Evolutionary conservation across 139 green algal species (phyloP).

Genomic region (Raphidocelis subcapitata): DNA sequence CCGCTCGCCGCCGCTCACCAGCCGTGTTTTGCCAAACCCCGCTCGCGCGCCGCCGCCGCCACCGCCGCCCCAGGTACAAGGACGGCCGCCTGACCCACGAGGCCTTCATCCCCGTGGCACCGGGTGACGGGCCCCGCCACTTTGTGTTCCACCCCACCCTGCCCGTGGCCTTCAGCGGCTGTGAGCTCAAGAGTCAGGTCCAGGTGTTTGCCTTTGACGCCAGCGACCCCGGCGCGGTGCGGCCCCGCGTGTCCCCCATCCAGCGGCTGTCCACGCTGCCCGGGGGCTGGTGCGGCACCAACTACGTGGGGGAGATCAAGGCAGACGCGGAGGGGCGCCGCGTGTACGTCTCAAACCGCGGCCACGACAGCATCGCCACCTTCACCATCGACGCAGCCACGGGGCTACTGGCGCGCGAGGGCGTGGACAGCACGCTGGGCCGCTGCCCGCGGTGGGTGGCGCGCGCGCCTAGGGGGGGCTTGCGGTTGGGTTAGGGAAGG

Average conservation of each 20-base stretch:
- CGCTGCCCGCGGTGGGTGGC: conserved; percentile 17
- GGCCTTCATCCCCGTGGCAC: conserved; percentile 8
- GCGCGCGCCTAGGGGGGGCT: too few relatives aligned
- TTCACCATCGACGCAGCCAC: conserved; percentile 17
- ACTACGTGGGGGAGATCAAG: conserved; percentile 33
- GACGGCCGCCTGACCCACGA: conserved; percentile 10
- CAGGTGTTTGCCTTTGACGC: conserved; percentile 30
- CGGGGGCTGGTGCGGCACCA: conserved; percentile 6
- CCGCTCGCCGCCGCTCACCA: neutral
- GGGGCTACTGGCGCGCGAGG: conserved; percentile 5
- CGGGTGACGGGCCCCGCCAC: conserved; percentile 21
- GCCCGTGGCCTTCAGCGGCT: conserved; percentile 25
- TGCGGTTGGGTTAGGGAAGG: too few relatives aligned
- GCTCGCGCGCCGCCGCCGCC: neutral
- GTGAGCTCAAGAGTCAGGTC: conserved; percentile 20
- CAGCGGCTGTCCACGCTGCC: conserved; percentile 21
- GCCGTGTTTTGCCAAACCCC: too few relatives aligned
- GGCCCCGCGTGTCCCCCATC: conserved; percentile 14
- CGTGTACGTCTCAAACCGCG: conserved; percentile 30
- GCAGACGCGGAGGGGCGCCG: conserved; percentile 11
- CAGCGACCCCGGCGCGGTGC: conserved; percentile 18
- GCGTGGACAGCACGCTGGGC: conserved; percentile 8
- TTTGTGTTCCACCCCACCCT: conserved; percentile 32
- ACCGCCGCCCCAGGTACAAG: conserved; percentile 9
- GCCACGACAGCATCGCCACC: conserved; percentile 27